Evolutionary conservation across 805 yeast genomes (phyloP).

Genomic region (Cyberlindnera subsufficiens): DNA sequence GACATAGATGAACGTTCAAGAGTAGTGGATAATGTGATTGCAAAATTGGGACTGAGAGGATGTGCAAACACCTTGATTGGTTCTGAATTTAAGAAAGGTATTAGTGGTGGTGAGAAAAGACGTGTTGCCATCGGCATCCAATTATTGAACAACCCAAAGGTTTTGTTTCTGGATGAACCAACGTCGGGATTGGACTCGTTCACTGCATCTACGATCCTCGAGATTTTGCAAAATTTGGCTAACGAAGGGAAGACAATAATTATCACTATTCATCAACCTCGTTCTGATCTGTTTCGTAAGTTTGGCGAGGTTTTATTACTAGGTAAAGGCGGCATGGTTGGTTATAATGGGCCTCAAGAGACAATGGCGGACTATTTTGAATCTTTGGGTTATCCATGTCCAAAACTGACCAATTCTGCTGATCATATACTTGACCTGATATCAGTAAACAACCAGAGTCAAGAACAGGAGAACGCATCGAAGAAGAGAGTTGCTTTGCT

Average conservation of each 20-base stretch:
- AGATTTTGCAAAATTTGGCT: constrained; percentile 53
- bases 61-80: constrained; percentile 76
- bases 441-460: constrained; percentile 31
- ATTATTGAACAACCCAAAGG: constrained; percentile 63
- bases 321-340: constrained; percentile 73
- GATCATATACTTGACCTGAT: constrained; percentile 72
- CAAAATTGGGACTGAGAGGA: constrained; percentile 61
- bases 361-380: constrained; percentile 45
- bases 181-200: constrained; percentile 85
- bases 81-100: constrained; percentile 57
- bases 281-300: constrained; percentile 55
- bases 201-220: constrained; percentile 67
- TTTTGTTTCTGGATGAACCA: constrained; percentile 79
- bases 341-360: constrained; percentile 58
- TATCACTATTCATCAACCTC: constrained; percentile 81
- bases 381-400: constrained; percentile 47
- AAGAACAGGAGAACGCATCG: constrained; percentile 11
- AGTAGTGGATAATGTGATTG: constrained; percentile 52
- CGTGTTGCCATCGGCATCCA: constrained; percentile 82
- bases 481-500: constrained; percentile 13
- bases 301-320: constrained; percentile 72
- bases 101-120: constrained; percentile 79
- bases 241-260: constrained; percentile 63
- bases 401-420: constrained; percentile 61
- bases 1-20: constrained; percentile 35